Evolutionary conservation across 768 basidiomycete species (phyloP).

Genomic region (Asterophora parasitica): DNA sequence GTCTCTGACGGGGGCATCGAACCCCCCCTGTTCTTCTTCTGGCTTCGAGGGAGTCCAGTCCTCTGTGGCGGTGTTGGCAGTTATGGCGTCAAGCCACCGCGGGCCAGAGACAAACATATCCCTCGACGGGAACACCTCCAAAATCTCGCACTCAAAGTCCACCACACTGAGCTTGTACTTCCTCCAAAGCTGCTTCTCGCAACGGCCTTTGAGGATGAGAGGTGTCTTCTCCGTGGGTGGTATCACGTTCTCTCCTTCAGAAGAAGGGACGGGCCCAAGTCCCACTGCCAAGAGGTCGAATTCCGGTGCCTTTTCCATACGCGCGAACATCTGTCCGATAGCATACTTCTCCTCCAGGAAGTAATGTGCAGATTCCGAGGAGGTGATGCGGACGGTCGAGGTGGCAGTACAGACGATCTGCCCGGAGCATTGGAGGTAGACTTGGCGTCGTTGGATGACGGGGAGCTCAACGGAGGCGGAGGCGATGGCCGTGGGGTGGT

Average conservation of each 20-base stretch:
- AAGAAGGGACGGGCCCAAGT: conserved; percentile 25
- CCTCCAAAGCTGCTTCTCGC: conserved; percentile 37
- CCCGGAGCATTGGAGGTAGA: conserved; percentile 56
- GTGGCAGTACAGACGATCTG: conserved; percentile 60
- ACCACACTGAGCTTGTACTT: conserved; percentile 54
- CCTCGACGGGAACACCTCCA: conserved; percentile 64
- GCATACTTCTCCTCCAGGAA: conserved; percentile 41
- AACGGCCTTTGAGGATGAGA: conserved; percentile 11
- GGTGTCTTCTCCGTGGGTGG: conserved; percentile 10
- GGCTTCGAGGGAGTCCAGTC: neutral
- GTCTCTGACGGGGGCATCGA: no score
- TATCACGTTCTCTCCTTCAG: neutral
- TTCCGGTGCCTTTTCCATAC: conserved; percentile 45
- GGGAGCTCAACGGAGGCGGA: conserved; percentile 44
- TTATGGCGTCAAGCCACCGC: conserved; percentile 49
- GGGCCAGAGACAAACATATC: conserved; percentile 59
- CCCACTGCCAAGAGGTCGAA: conserved; percentile 62
- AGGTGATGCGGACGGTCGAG: conserved; percentile 58
- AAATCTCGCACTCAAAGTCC: conserved; percentile 63
- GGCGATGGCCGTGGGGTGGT: conserved; percentile 29
- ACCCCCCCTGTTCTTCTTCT: neutral
- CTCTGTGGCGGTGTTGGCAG: neutral
- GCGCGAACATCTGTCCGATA: conserved; percentile 58
- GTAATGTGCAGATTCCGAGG: conserved; percentile 51
- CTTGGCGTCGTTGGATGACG: conserved; percentile 58